phyloP scores from a whole-genome alignment of 306 rosid species.

The Hippophae gyantsensis region DNA sequence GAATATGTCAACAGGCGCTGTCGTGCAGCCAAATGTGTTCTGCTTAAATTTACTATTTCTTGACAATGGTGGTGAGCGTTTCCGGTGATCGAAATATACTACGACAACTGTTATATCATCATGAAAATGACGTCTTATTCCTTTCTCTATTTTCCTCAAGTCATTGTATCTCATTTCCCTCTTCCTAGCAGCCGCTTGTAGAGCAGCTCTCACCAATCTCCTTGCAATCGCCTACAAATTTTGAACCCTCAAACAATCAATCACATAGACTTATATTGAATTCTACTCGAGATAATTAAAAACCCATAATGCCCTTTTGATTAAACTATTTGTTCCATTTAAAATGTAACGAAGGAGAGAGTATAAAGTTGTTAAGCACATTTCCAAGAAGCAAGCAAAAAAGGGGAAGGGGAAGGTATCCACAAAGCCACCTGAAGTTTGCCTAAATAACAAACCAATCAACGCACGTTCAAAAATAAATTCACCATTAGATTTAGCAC shows the following conservation, averaged over 20 bases:
- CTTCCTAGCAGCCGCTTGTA: constrained; percentile 79
- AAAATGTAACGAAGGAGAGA: no score
- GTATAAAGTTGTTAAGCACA: no score
- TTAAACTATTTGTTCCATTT: no score
- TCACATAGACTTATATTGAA: no score
- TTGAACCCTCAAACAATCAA: no score
- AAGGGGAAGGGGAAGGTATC: no score
- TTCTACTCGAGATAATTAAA: no score
- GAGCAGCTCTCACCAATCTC: constrained; percentile 82
- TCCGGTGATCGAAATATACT: constrained; percentile 65
- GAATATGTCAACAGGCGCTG: constrained; percentile 80
- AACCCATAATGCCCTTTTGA: background rate
- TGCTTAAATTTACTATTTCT: constrained; percentile 26
- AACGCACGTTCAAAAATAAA: no score
- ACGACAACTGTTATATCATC: constrained; percentile 90
- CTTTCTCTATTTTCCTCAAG: constrained; percentile 72
- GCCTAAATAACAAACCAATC: no score
- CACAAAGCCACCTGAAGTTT: no score
- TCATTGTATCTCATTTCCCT: constrained; percentile 86
- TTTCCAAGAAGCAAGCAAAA: no score
- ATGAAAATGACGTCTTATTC: constrained; percentile 81
- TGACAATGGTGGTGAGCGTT: constrained; percentile 19
- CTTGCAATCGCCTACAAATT: constrained; percentile 78
- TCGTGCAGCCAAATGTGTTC: constrained; percentile 38
- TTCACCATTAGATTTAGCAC: no score